Conservation (phyloP, 1,284 basidiomycete genomes). For the Ustilago trichophora region DNA sequence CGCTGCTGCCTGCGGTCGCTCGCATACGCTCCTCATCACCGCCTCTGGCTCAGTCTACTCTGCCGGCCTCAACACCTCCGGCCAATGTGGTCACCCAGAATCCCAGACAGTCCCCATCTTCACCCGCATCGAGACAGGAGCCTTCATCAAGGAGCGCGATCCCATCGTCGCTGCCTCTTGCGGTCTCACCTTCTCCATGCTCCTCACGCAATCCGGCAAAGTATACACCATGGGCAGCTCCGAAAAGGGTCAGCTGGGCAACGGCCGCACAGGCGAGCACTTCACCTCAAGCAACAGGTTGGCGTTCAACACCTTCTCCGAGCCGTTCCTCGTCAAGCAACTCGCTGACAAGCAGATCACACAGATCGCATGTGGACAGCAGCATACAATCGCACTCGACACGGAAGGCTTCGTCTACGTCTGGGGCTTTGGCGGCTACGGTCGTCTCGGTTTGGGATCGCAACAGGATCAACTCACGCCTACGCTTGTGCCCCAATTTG, state of each 20-base stretch:
- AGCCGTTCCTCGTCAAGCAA: constrained; percentile 72
- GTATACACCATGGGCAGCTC: constrained; percentile 86
- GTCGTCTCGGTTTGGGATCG: constrained; percentile 73
- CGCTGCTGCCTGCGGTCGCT: constrained; percentile 80
- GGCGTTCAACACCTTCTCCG: constrained; percentile 79
- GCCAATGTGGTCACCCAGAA: constrained; percentile 80
- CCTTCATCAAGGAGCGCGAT: constrained; percentile 71
- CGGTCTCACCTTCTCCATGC: constrained; percentile 82
- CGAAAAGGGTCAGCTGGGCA: constrained; percentile 92
- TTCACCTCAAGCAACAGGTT: constrained; percentile 84
- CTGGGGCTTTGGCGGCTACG: constrained; percentile 69
- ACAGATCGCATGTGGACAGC: constrained; percentile 83
- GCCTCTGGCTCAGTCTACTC: constrained; percentile 83
- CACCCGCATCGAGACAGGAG: constrained; percentile 72
- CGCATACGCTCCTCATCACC: constrained; percentile 83
- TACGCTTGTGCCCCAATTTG: constrained; percentile 59
- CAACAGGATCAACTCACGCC: constrained; percentile 75
- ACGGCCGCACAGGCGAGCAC: constrained; percentile 86
- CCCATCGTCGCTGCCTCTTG: constrained; percentile 78
- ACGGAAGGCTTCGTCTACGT: constrained; percentile 81
- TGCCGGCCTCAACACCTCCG: constrained; percentile 82
- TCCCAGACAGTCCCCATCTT: constrained; percentile 78
- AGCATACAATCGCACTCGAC: constrained; percentile 79
- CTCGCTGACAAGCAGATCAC: constrained; percentile 79
- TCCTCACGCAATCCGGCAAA: constrained; percentile 81